A percentile compares a stretch with the other conserved stretches of the same genome.
These are phyloP conservation scores for Botrytis sinoallii DNA, from an alignment of 2,329 filamentous ascomycete genomes.

Conservation along the genomic window DNA sequence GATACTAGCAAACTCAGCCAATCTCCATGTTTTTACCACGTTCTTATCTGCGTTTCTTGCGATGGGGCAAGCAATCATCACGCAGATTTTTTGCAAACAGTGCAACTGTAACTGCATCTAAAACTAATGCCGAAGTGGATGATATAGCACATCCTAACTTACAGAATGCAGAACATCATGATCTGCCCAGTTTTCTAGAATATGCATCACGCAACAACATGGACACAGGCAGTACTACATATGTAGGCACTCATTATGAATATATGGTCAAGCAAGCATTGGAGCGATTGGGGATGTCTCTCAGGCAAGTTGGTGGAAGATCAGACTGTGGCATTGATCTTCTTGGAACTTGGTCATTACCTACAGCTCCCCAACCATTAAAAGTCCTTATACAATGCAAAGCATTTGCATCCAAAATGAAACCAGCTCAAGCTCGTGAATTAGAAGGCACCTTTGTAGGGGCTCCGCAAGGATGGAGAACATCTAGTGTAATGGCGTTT, in stretches of 20 bases:
- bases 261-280: slow-evolving; percentile 62
- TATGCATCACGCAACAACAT: slow-evolving; percentile 58
- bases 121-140: slow-evolving; percentile 7
- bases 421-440: slow-evolving; percentile 65
- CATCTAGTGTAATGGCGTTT: slow-evolving; percentile 61
- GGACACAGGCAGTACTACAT: slow-evolving; percentile 55
- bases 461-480: slow-evolving; percentile 70
- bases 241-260: slow-evolving; percentile 73
- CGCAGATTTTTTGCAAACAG: slow-evolving; percentile 31
- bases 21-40: slow-evolving; percentile 28
- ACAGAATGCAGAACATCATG: slow-evolving; percentile 53
- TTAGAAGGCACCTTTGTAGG: slow-evolving; percentile 74
- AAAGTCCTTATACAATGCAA: slow-evolving; percentile 68
- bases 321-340: slow-evolving; percentile 74
- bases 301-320: slow-evolving; percentile 62
- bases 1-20: slow-evolving; percentile 16
- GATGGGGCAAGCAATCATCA: slow-evolving; percentile 25
- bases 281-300: slow-evolving; percentile 57
- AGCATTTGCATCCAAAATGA: slow-evolving; percentile 48
- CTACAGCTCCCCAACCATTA: slow-evolving; percentile 42
- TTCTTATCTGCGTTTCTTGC: slow-evolving; percentile 25
- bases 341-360: slow-evolving; percentile 65
- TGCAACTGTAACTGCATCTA: neutral
- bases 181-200: slow-evolving; percentile 61
- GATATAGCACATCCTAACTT: slow-evolving; percentile 46